Base-by-base conservation (phyloP, 2,329 filamentous ascomycete species). In the Fonsecaea pugnacius region DNA sequence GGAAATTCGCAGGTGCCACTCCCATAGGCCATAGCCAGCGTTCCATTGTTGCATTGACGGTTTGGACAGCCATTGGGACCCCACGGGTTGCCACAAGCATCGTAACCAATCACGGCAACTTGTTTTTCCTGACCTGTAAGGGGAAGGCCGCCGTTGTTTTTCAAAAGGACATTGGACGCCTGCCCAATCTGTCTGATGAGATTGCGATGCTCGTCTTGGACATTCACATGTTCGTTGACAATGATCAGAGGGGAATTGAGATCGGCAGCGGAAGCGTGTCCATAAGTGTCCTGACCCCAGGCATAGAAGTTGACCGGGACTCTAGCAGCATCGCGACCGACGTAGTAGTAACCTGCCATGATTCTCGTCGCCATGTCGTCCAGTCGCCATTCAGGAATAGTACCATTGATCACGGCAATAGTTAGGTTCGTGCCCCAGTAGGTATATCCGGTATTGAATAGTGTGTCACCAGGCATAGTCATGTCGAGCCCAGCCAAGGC, bases 341-440 rank as follows among this genome's bases (percentile, higher is more conserved):
- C 85, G 70, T 84, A 85, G 76, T 86, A 89, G 75, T 85, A 89
- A 2, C 85, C 85, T 58, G 87, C 82, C 78, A 89, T 85, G 73
- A 89, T 96, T 71, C 95, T 88, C 77, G 92, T 89, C 4, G 87
- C 91, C 89, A 96, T 96, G 74, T 98, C 95, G 71, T 97, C 93
- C 9, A 98, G 75, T 57, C 94, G 87, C 85, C 90, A 96, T 70
- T 91, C 87, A 0, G 94, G 91, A 35, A 98, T 80, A 0, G 92
- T 96, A 38, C 93, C 93, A 73, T 98, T 97, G 70, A 96, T 78
- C 5, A 97, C 88, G 1, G 91, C 91, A 54, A 96, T 80, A 1
- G 94, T 97, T 70, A 98, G 77, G 77, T 98, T 98, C 32, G 88
- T 80, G 9, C 94, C 94, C 90, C 91, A 96, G 81, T 83, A 96